Conservation (phyloP, 2,329 filamentous ascomycete genomes). For the Neofusicoccum cordaticola region DNA sequence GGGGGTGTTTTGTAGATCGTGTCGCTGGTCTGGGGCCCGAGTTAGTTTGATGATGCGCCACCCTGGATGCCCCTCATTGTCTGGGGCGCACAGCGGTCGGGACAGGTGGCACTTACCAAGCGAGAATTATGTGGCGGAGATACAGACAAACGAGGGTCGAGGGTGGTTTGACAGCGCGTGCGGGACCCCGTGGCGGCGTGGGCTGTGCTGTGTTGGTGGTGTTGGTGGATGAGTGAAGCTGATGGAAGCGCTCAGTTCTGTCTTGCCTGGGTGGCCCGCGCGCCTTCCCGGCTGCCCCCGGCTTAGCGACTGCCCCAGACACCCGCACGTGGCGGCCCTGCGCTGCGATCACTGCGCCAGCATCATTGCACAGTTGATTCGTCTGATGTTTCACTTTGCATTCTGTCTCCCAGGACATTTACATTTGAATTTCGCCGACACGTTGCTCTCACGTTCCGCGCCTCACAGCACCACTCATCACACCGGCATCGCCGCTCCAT, state of each 20-base stretch:
- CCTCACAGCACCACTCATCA: neutral
- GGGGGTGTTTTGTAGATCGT: neutral
- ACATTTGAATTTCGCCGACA: neutral
- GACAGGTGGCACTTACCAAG: neutral
- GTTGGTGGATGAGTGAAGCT: neutral
- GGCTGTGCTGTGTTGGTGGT: neutral
- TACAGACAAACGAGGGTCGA: neutral
- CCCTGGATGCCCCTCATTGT: neutral
- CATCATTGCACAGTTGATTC: neutral
- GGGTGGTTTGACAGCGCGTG: neutral
- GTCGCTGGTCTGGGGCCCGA: neutral
- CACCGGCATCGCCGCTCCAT: slow-evolving; percentile 66
- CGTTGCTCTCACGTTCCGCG: neutral
- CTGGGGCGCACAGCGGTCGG: neutral
- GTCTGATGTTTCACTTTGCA: neutral
- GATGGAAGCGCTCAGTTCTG: neutral
- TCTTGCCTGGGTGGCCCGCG: neutral
- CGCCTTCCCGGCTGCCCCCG: neutral
- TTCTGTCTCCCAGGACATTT: neutral
- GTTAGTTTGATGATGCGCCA: slow-evolving; percentile 7
- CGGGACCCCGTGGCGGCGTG: neutral
- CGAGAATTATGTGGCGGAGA: neutral
- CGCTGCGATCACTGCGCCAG: neutral
- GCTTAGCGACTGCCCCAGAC: neutral
- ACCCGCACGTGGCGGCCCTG: slow-evolving; percentile 1